A percentile compares a stretch with the other conserved stretches of the same genome.
These are phyloP conservation scores for Spathaspora sp. DNA, from an alignment of 1,139 yeast species.

Conservation along the genomic window DNA sequence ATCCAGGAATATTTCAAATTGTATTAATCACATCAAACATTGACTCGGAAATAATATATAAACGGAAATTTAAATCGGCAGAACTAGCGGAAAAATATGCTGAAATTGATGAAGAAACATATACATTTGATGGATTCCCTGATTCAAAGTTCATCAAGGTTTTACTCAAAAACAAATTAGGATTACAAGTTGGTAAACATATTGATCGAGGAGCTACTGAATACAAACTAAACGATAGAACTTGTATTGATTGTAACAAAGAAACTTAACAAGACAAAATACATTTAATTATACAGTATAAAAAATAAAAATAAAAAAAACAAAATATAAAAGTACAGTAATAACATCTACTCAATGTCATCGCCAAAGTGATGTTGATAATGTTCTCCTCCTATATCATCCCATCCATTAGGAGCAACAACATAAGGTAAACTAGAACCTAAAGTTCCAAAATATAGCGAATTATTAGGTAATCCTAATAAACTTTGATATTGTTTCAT, in stretches of 20 bases:
- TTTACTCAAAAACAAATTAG: constrained; percentile 33
- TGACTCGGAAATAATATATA: constrained; percentile 28
- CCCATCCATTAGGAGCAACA: constrained; percentile 41
- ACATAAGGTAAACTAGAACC: constrained; percentile 46
- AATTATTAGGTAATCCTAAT: constrained; percentile 42
- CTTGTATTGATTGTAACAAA: constrained; percentile 15
- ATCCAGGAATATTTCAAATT: constrained; percentile 41
- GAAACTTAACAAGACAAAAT: constrained; percentile 4
- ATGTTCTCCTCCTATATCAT: constrained; percentile 24
- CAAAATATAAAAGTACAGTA: constrained; percentile 2
- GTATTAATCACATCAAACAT: constrained; percentile 14
- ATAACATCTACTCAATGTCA: constrained; percentile 12
- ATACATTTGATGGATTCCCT: constrained; percentile 46
- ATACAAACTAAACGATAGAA: constrained; percentile 11
- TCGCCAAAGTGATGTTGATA: constrained; percentile 14
- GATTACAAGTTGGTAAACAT: constrained; percentile 32
- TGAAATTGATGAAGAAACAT: constrained; percentile 28
- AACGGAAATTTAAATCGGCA: constrained; percentile 36
- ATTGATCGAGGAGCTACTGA: constrained; percentile 17
- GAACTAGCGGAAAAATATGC: constrained; percentile 11
- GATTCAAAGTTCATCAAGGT: constrained; percentile 43
- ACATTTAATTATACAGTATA: constrained; percentile 2
- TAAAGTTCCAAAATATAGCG: constrained; percentile 37
- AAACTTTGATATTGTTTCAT: constrained; percentile 43
- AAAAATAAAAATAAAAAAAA: constrained; percentile 3